Base-by-base conservation (phyloP, 1,284 basidiomycete species). In the Cronartium quercuum region DNA sequence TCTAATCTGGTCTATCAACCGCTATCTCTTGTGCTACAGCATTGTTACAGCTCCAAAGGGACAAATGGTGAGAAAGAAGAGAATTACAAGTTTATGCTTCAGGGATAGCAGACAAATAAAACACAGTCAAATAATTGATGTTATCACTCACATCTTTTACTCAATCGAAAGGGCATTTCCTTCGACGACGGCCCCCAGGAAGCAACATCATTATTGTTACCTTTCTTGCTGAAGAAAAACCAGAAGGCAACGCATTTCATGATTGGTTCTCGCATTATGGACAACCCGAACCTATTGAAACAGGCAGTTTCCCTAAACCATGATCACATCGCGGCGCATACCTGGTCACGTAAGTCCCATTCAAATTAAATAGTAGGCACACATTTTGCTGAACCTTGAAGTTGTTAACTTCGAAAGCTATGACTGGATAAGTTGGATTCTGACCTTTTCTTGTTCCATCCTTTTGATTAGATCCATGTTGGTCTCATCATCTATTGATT, bases 201-300 rank as follows among this genome's bases (percentile, higher is more conserved):
- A 6, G 63, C 64, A 37, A 66, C 71, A 24, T 21, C 71, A 34
- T 35, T 44, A 38, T 58, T 75, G n/a, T 40, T 75, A 66, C 42
- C 51, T 37, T 75, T 75, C 42, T 67, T 75, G 24, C 42, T 35
- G 37, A 15, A 61, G n/a, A 85, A 91, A 75, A 85, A 87, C 68
- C 81, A 87, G 74, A 84, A 80, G 7, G 86, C 87, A 1, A 93
- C 91, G 0, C 91, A 92, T 81, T 93, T 92, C 81, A 86, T 91
- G 83, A 92, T 94, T 78, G 91, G 91, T 37, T 78, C 84, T 40
- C 88, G 91, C 79, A 89, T 93, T 77, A 79, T 88, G 40, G 75
- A 81, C 65, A 83, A 89, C 80, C 85, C 87, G 9, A 80, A 84
- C 35, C 79, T 85, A 63, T 90, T 92, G 81, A 76, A 82, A 70